Conservation (phyloP, 169 alveolate genomes). For the Plasmodium inui region DNA sequence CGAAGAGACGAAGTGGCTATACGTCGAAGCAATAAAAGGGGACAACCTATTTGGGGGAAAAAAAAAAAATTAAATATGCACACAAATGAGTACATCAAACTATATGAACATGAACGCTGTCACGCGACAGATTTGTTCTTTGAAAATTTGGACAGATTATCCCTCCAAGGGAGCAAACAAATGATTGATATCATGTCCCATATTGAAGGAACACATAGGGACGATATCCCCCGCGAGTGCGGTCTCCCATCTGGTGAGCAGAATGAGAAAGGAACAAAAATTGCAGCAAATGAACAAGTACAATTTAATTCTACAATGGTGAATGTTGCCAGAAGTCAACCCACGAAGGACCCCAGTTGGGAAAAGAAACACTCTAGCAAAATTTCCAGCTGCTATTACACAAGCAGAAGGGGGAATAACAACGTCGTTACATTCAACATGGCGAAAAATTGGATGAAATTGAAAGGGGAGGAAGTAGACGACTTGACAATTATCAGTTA, state of each 20-base stretch:
- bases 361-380: background rate
- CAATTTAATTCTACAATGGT: background rate
- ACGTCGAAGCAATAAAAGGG: background rate
- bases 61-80: background rate
- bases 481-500: slow-evolving; percentile 28
- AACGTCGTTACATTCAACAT: slow-evolving; percentile 28
- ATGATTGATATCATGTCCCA: background rate
- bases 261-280: background rate
- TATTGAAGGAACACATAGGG: background rate
- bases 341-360: background rate
- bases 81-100: background rate
- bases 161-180: background rate
- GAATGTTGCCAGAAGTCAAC: background rate
- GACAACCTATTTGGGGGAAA: background rate
- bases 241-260: background rate
- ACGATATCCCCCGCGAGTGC: background rate
- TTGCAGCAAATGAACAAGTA: background rate
- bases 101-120: background rate
- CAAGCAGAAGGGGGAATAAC: slow-evolving; percentile 12
- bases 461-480: slow-evolving; percentile 64
- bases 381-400: slow-evolving; percentile 9
- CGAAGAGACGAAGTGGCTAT: background rate
- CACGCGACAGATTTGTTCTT: background rate
- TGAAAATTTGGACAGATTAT: background rate
- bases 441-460: slow-evolving; percentile 59